These are phyloP conservation scores for Podaxis sp. DNA, from an alignment of 768 basidiomycete genomes.

Conservation along the genomic window DNA sequence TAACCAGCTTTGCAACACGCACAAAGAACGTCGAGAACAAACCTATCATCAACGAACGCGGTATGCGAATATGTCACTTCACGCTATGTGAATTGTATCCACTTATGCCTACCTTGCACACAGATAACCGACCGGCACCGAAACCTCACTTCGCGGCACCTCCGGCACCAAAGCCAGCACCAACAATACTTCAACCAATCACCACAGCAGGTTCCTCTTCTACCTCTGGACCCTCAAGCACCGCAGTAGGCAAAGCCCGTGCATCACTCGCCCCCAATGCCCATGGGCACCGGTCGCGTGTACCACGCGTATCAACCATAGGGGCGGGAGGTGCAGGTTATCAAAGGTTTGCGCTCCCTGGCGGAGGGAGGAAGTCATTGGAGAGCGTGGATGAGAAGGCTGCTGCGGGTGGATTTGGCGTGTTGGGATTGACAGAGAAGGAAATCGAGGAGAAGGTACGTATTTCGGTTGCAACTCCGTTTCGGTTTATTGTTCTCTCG, in stretches of 20 bases:
- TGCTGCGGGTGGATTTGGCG: slow-evolving; percentile 27
- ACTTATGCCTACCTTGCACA: not conserved
- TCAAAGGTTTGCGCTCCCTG: slow-evolving; percentile 36
- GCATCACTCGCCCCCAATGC: slow-evolving; percentile 36
- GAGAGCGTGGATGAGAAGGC: slow-evolving; percentile 27
- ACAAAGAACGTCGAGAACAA: slow-evolving; percentile 88
- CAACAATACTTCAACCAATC: slow-evolving; percentile 43
- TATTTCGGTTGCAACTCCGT: not conserved
- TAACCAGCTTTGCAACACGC: slow-evolving; percentile 67
- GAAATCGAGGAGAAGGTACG: slow-evolving; percentile 76
- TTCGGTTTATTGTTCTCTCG: not conserved
- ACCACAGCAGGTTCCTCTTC: slow-evolving; percentile 28
- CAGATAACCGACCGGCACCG: slow-evolving; percentile 57
- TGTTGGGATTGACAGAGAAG: slow-evolving; percentile 54
- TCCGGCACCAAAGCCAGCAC: slow-evolving; percentile 43
- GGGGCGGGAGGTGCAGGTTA: slow-evolving; percentile 28
- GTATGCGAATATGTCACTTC: slow-evolving; percentile 32
- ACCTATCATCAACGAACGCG: slow-evolving; percentile 74
- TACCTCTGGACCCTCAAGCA: slow-evolving; percentile 15
- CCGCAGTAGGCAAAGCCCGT: slow-evolving; percentile 25
- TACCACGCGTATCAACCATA: slow-evolving; percentile 34
- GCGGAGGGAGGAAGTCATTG: slow-evolving; percentile 27
- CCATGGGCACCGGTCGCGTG: slow-evolving; percentile 22
- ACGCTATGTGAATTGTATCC: not conserved
- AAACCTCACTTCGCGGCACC: slow-evolving; percentile 68